These are phyloP conservation scores for Lolium multiflorum DNA, from an alignment of 176 grass and related monocot species.

Conservation along the genomic window DNA sequence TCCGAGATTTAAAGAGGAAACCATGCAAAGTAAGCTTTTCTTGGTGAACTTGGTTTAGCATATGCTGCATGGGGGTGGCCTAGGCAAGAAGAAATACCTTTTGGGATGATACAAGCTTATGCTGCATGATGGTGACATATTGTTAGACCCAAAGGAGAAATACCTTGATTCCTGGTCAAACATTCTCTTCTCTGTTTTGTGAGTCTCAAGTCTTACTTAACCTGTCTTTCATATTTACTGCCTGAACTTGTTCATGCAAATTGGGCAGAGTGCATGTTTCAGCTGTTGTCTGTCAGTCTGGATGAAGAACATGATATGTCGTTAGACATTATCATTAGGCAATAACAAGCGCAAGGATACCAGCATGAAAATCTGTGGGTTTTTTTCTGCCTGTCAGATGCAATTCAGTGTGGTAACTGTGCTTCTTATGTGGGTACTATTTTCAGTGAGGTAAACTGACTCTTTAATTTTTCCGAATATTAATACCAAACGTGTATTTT, in stretches of 20 bases:
- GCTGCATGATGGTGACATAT: slow-evolving; percentile 32
- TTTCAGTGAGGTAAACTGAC: too few species aligned
- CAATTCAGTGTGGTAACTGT: too few species aligned
- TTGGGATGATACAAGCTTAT: slow-evolving; percentile 49
- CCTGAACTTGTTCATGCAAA: slow-evolving; percentile 17
- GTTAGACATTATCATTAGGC: too few species aligned
- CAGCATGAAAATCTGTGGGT: too few species aligned
- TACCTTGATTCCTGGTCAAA: slow-evolving; percentile 49
- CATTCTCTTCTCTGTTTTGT: slow-evolving; percentile 34
- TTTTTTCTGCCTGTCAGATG: too few species aligned
- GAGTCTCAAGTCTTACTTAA: neutral
- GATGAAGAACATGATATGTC: neutral
- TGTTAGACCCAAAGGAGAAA: slow-evolving; percentile 28
- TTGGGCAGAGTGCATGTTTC: neutral
- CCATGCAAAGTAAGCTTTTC: slow-evolving; percentile 43
- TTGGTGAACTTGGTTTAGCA: slow-evolving; percentile 59
- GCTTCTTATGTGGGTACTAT: too few species aligned
- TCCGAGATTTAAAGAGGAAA: too few species aligned
- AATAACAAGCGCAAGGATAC: too few species aligned
- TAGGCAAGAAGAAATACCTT: slow-evolving; percentile 81
- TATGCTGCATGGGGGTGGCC: slow-evolving; percentile 56
- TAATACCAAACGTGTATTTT: too few species aligned
- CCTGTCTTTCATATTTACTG: neutral
- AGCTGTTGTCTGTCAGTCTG: neutral
- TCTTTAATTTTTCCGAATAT: too few species aligned